A percentile compares a stretch with the other conserved stretches of the same genome.
These are phyloP conservation scores for Iris pallida DNA, from an alignment of 116 monocot species.

Conservation along the genomic window DNA sequence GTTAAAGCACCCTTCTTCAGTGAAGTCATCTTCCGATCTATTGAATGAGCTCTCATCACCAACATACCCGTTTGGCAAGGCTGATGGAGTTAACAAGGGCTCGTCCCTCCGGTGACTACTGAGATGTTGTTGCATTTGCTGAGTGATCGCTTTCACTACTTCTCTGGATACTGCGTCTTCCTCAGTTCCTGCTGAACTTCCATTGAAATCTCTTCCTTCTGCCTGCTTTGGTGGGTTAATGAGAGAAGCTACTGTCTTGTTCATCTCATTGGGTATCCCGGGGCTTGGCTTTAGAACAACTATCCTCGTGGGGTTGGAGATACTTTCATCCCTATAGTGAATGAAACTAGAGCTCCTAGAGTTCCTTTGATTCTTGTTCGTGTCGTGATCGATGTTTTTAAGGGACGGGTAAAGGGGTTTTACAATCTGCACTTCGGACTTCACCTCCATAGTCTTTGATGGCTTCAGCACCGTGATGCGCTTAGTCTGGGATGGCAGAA, in stretches of 20 bases:
- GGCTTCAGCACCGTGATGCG: conserved; percentile 48
- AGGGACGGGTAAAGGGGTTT: conserved; percentile 4
- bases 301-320: conserved; percentile 34
- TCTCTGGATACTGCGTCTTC: conserved; percentile 31
- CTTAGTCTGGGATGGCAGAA: conserved; percentile 22
- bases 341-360: conserved; percentile 17
- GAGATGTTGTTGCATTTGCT: conserved; percentile 34
- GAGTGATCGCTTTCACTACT: conserved; percentile 38
- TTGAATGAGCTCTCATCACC: conserved; percentile 82
- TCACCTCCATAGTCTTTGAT: conserved; percentile 20
- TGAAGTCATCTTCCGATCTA: neutral
- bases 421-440: neutral
- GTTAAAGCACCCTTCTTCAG: conserved; percentile 41
- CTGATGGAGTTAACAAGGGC: conserved; percentile 45
- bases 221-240: conserved; percentile 12
- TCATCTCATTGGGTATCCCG: conserved; percentile 29
- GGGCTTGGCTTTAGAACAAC: conserved; percentile 66
- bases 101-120: conserved; percentile 64
- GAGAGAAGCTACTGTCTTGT: conserved; percentile 5
- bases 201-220: conserved; percentile 13
- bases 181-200: conserved; percentile 7
- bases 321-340: conserved; percentile 14
- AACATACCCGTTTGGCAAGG: conserved; percentile 66
- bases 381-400: conserved; percentile 4
- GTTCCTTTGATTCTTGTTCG: neutral